Evolutionary conservation across 1,284 basidiomycete species (phyloP), one percentile per base, ranked within the genome.

Genomic region (Pseudozyma thailandica): DNA sequence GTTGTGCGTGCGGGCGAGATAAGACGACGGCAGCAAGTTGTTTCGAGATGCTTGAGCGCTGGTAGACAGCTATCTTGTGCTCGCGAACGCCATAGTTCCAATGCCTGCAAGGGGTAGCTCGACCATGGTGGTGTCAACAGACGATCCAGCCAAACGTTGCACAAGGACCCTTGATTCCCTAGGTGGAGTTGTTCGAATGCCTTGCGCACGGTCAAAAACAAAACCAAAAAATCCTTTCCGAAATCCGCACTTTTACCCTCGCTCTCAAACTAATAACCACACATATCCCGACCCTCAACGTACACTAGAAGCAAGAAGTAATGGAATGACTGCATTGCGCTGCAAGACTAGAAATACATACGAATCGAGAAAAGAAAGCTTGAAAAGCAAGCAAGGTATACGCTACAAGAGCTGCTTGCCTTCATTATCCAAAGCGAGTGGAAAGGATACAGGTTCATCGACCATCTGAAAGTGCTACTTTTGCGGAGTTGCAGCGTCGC

Each of bases 261-360:
- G 6, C 33, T 5, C 6, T 16, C 15, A 16, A 35, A 35, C 18
- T 10, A 21, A 12, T 12, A 21, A 16, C 6, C 18, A 23, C 16
- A 31, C 16, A 20, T 43, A 4, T 38, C 20, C 26, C 28, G 28
- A 43, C 21, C 21, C 3, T 25, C 10, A 27, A 43, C 26, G 26
- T 6, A 21, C n/a, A 37, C 16, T 16, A 31, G 23, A 4, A 16
- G 15, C 42, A 45, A 33, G 23, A 15, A 25, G 23, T 30, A 16
- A 18, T 31, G 7, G 20, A 25, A 18, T 21, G 26, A 28, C 28
- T 20, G 35, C 35, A 27, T n/a, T 37, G 23, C 23, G 27, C 16
- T 48, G 26, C 31, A 30, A n/a, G 35, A 25, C 21, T 64, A 64
- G 54, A 58, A 64, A 53, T 64, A 64, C 59, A 62, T 31, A 38